These are phyloP conservation scores for Sherardia arvensis DNA, from an alignment of 257 asterid species.

Conservation along the genomic window DNA sequence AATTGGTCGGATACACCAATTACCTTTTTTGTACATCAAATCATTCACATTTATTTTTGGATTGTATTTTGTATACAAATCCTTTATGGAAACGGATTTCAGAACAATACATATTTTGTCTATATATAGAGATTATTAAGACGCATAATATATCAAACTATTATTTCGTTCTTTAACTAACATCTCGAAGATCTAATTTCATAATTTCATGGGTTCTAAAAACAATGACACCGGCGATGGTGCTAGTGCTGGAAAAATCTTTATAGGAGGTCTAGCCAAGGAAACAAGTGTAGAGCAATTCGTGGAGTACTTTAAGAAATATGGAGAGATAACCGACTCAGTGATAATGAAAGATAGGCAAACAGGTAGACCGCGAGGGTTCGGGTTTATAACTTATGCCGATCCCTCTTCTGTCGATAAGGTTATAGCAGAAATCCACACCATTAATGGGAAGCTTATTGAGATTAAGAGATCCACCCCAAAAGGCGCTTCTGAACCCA, in stretches of 20 bases:
- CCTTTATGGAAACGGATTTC: too few species aligned
- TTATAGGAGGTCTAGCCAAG: slow-evolving; percentile 85
- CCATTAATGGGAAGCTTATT: slow-evolving; percentile 82
- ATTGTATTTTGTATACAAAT: too few species aligned
- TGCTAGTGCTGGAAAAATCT: slow-evolving; percentile 90
- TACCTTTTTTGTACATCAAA: too few species aligned
- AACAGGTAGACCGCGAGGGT: slow-evolving; percentile 94
- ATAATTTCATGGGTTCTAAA: slow-evolving; percentile 76
- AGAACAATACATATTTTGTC: too few species aligned
- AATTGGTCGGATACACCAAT: too few species aligned
- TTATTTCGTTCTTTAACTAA: too few species aligned
- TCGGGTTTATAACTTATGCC: slow-evolving; percentile 80
- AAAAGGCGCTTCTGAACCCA: too few species aligned
- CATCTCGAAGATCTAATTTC: too few species aligned
- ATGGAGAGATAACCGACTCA: slow-evolving; percentile 89
- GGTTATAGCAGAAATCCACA: slow-evolving; percentile 73
- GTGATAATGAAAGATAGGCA: slow-evolving; percentile 87
- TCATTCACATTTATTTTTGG: too few species aligned
- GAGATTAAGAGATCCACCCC: too few species aligned
- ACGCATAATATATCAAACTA: too few species aligned
- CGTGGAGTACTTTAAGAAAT: slow-evolving; percentile 84
- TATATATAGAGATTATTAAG: too few species aligned
- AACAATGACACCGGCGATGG: slow-evolving; percentile 78
- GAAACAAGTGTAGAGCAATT: slow-evolving; percentile 72
- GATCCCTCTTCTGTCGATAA: slow-evolving; percentile 71